A percentile compares a stretch with the other conserved stretches of the same genome.
Evolutionary conservation across 169 alveolate genomes (phyloP).

Genomic region (Cryptosporidium canis): DNA sequence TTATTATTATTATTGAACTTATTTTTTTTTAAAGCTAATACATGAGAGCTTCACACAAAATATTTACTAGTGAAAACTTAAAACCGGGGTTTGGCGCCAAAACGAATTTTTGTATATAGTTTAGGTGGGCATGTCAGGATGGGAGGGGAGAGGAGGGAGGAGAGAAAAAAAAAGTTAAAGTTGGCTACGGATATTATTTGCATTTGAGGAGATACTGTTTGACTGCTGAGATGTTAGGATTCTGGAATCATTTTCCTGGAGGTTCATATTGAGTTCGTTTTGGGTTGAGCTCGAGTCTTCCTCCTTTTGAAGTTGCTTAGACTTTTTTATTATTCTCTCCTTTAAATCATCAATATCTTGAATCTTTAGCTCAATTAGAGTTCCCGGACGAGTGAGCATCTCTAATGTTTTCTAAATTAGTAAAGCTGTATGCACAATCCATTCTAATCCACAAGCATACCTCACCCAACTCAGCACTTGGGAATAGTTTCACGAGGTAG

Average conservation of each 20-base stretch:
- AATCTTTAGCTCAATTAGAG: constrained; percentile 39
- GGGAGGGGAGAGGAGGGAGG: background rate
- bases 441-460: too few relatives aligned
- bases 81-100: too few relatives aligned
- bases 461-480: too few relatives aligned
- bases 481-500: too few relatives aligned
- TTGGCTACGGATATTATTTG: background rate
- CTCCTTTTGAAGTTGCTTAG: constrained; percentile 7
- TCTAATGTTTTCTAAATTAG: background rate
- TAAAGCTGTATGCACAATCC: too few relatives aligned
- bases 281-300: background rate
- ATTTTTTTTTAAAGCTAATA: too few relatives aligned
- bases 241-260: constrained; percentile 22
- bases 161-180: background rate
- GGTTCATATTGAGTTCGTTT: background rate
- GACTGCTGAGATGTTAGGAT: constrained; percentile 10
- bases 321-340: constrained; percentile 17
- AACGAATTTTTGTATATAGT: too few relatives aligned
- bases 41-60: too few relatives aligned
- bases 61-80: too few relatives aligned
- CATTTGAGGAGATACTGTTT: background rate
- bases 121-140: too few relatives aligned
- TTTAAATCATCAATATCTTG: constrained; percentile 62
- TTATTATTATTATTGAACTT: too few relatives aligned
- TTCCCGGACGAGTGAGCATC: constrained; percentile 73